Base-by-base conservation (phyloP, 805 yeast genomes). In the Maudiozyma pseudohumilis region DNA sequence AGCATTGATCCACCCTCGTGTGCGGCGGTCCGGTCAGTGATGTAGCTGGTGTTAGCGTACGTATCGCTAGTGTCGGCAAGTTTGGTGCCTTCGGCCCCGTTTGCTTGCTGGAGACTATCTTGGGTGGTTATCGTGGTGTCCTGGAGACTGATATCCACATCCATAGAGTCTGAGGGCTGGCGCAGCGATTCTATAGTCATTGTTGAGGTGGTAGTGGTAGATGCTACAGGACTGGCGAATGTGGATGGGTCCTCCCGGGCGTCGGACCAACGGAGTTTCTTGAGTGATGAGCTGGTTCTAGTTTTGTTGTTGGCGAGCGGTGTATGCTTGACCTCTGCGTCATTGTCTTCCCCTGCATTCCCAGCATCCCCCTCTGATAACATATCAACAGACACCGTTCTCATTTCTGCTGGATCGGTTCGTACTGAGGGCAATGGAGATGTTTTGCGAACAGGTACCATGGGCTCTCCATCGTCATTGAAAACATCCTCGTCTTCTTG, bases 61-160 rank as follows among this genome's bases (percentile, higher is more conserved):
- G 25, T 5, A 19, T 22, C 8, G 17, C 29, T 20, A 13, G 25
- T 21, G 18, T 28, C 33, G 21, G 22, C 11, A 5, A 28, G 3
- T 8, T 13, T 29, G 12, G n/a, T 29, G 18, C 5, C 20, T 11
- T 11, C 25, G 11, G 11, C n/a, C n/a, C n/a, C n/a, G n/a, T n/a
- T n/a, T n/a, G n/a, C n/a, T n/a, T 13, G 16, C 18, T n/a, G 20
- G 18, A 29, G n/a, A 29, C 28, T 29, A 13, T 32, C 40, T 5
- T 29, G 23, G 12, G 24, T 37, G 18, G 36, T 30, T 33, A 34
- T 39, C 12, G 38, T 29, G 17, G 44, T 42, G 36, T 49, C 55
- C 31, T 45, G 53, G 47, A 49, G 42, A 40, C 54, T 49, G 12
- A 47, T 35, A 35, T 49, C 55, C 20, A 46, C 34, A 23, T 49